These are phyloP conservation scores for Hippophae tibetana DNA, from an alignment of 306 rosid species.

Conservation along the genomic window DNA sequence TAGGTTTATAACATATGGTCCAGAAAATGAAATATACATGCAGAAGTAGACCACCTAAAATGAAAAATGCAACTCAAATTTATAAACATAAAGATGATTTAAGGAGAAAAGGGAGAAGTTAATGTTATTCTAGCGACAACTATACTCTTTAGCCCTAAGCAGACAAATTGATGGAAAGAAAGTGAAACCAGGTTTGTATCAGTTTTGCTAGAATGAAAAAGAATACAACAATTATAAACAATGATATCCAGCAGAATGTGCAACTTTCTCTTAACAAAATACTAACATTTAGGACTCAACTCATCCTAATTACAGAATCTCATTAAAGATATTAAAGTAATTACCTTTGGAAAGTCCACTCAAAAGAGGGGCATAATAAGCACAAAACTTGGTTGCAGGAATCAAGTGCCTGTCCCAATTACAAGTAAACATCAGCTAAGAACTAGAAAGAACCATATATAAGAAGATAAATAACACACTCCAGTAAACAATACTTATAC, in stretches of 20 bases:
- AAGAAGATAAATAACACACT: slow-evolving; percentile 6
- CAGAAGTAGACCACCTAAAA: not conserved
- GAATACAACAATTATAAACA: not conserved
- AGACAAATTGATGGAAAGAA: not conserved
- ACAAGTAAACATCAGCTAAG: slow-evolving; percentile 25
- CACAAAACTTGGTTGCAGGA: slow-evolving; percentile 26
- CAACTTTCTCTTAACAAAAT: not conserved
- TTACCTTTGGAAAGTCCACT: slow-evolving; percentile 69
- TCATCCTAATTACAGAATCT: not conserved
- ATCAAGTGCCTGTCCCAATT: slow-evolving; percentile 55
- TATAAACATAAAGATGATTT: not conserved
- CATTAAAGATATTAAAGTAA: not conserved
- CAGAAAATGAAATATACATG: not conserved
- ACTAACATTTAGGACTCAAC: not conserved
- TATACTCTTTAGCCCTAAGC: no score
- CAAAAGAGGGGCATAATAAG: slow-evolving; percentile 47
- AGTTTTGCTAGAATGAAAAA: not conserved
- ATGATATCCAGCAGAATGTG: not conserved
- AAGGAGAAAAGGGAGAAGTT: not conserved
- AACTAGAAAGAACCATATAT: slow-evolving; percentile 18
- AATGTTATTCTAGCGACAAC: no score
- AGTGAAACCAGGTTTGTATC: not conserved
- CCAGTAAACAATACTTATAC: not conserved
- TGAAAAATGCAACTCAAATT: not conserved
- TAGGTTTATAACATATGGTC: slow-evolving; percentile 7